Evolutionary conservation across 768 basidiomycete species (phyloP).

Genomic region (Amanita pseudoporphyria): DNA sequence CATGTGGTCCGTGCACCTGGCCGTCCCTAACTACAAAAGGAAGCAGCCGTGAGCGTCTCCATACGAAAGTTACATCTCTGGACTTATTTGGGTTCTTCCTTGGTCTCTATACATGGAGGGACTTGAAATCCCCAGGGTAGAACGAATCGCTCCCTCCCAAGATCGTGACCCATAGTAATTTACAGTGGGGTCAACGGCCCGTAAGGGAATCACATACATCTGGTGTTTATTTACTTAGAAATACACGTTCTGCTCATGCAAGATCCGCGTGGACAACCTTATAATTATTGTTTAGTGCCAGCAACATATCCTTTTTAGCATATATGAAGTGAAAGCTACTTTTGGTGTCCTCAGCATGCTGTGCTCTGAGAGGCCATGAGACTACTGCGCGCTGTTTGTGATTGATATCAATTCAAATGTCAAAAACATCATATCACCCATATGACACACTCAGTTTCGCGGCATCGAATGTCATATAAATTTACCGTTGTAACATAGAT

Average conservation of each 20-base stretch:
- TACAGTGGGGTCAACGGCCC: constrained; percentile 47
- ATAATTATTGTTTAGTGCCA: background rate
- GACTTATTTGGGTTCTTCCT: constrained; percentile 60
- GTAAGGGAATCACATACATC: constrained; percentile 43
- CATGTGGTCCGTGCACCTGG: constrained; percentile 23
- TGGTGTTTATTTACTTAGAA: background rate
- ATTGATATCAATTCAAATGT: background rate
- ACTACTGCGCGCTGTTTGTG: background rate
- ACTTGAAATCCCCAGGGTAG: constrained; percentile 62
- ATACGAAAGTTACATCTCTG: constrained; percentile 65
- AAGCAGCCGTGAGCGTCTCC: constrained; percentile 6
- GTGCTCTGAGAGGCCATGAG: background rate
- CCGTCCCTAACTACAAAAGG: constrained; percentile 11
- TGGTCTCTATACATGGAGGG: constrained; percentile 23
- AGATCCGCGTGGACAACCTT: constrained; percentile 1
- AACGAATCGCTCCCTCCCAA: constrained; percentile 46
- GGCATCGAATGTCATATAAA: background rate
- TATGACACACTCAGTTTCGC: background rate
- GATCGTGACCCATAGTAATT: constrained; percentile 41
- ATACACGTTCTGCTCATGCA: background rate
- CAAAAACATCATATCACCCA: background rate
- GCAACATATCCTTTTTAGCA: background rate
- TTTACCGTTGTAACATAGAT: background rate
- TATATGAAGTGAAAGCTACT: background rate
- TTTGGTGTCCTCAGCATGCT: background rate